phyloP scores from a whole-genome alignment of 495 filamentous ascomycete species.

The Aspergillus steynii region DNA sequence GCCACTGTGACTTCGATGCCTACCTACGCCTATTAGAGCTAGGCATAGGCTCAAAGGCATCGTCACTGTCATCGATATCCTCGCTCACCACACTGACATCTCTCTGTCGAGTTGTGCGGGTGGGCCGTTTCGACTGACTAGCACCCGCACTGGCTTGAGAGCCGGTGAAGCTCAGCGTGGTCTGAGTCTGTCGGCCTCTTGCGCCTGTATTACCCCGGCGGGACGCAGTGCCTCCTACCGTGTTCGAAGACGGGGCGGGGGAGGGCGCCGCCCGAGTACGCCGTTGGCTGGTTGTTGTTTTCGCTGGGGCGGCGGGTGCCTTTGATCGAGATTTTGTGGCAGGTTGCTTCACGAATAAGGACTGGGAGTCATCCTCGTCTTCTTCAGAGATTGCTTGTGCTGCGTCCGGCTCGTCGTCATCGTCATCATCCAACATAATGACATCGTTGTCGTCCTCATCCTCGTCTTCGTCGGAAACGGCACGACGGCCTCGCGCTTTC shows the following conservation, averaged over 20 bases:
- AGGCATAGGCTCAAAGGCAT: constrained; percentile 72
- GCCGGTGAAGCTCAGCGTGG: constrained; percentile 70
- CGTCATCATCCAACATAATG: constrained; percentile 59
- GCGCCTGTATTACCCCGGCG: constrained; percentile 25
- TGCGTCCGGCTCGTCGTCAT: constrained; percentile 56
- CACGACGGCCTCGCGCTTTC: constrained; percentile 43
- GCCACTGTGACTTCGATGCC: background rate
- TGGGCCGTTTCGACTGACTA: constrained; percentile 39
- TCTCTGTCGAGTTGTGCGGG: constrained; percentile 35
- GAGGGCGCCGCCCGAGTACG: constrained; percentile 39
- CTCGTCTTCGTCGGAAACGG: constrained; percentile 53
- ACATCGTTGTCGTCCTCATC: constrained; percentile 66
- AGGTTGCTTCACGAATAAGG: constrained; percentile 56
- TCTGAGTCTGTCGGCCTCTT: constrained; percentile 53
- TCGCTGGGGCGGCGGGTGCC: constrained; percentile 14
- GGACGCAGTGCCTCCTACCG: constrained; percentile 40
- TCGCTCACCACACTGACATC: constrained; percentile 41
- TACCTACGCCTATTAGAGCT: constrained; percentile 22
- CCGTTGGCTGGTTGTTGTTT: constrained; percentile 24
- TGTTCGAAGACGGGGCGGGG: constrained; percentile 46
- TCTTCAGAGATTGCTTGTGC: constrained; percentile 33
- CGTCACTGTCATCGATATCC: constrained; percentile 72
- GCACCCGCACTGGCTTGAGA: constrained; percentile 47
- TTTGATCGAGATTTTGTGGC: constrained; percentile 35
- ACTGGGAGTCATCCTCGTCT: constrained; percentile 49